A percentile compares a stretch with the other conserved stretches of the same genome.
Evolutionary conservation across 192 early-diverging fungal genomes (phyloP).

Genomic region (Rhizoclosmatium globosum): DNA sequence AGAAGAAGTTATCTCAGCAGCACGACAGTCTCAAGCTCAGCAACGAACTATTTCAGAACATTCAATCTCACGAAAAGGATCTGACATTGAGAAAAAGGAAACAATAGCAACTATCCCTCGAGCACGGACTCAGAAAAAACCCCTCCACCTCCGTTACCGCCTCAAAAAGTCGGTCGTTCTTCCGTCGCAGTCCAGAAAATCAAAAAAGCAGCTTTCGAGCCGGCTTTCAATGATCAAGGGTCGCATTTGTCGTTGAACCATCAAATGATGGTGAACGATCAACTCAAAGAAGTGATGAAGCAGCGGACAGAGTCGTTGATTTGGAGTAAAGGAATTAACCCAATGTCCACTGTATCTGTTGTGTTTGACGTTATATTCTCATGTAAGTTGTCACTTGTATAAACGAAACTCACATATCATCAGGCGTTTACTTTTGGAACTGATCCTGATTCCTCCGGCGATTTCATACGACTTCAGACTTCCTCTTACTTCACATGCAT

Average conservation of each 20-base stretch:
- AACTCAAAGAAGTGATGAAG: neutral
- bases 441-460: neutral
- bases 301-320: neutral
- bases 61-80: too few species aligned
- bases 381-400: neutral
- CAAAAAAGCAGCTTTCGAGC: neutral
- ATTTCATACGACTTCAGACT: neutral
- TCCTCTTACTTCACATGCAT: constrained; percentile 2
- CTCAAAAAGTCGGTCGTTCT: neutral
- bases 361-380: neutral
- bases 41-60: too few species aligned
- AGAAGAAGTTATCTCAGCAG: too few species aligned
- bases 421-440: neutral
- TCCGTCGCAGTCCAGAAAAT: neutral
- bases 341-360: neutral
- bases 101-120: too few species aligned
- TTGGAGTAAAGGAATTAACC: constrained; percentile 1
- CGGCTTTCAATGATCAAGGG: neutral
- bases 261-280: neutral
- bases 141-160: neutral
- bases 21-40: too few species aligned
- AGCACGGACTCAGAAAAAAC: neutral
- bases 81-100: too few species aligned
- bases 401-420: neutral
- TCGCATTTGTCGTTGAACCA: neutral